Percentiles rank a stretch among this genome's conserved stretches.
Conservation (phyloP, 192 early-diverging fungal species). For the Phycomyces nitens region DNA sequence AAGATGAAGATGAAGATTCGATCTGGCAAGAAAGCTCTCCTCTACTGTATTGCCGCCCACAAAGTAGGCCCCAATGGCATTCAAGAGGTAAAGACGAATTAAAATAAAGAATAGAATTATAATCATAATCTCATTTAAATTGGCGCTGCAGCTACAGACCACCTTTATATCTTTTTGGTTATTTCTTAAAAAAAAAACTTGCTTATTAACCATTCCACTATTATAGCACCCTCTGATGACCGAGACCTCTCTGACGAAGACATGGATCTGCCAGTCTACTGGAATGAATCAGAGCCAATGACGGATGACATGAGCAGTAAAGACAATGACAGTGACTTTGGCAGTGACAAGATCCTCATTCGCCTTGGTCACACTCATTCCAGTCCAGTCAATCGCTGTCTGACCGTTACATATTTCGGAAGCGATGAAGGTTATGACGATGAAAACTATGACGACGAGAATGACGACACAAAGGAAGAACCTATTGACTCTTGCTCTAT, state of each 20-base stretch:
- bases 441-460: conserved; percentile 3
- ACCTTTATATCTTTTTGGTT: no score
- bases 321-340: background rate
- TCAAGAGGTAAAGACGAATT: background rate
- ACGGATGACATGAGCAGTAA: conserved; percentile 1
- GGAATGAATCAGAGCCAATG: conserved; percentile 10
- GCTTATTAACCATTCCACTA: no score
- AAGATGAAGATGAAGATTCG: background rate
- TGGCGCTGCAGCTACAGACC: no score
- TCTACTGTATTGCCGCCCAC: background rate
- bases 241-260: conserved; percentile 3
- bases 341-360: conserved; percentile 3
- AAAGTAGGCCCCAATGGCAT: background rate
- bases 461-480: background rate
- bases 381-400: background rate
- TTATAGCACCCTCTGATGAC: conserved; percentile 3
- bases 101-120: background rate
- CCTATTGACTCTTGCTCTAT: conserved; percentile 17
- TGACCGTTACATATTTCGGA: background rate
- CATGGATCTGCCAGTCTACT: conserved; percentile 1
- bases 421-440: conserved; percentile 23
- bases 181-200: no score
- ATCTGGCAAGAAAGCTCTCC: background rate
- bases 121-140: background rate
- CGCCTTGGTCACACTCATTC: conserved; percentile 1